phyloP scores from a whole-genome alignment of 176 grass and related monocot species.

The Themeda triandra region DNA sequence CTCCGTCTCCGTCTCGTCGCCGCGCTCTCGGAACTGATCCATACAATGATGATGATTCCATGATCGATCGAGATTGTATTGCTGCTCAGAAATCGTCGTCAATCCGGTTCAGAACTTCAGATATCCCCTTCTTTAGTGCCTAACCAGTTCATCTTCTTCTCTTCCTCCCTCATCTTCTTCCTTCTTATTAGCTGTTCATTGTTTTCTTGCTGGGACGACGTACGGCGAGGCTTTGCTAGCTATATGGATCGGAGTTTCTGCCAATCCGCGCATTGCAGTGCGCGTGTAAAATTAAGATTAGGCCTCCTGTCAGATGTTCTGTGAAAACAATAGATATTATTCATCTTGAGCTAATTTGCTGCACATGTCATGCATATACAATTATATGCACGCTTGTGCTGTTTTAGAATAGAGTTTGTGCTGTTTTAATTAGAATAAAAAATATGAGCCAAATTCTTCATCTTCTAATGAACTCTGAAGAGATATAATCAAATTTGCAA shows the following conservation, averaged over 20 bases:
- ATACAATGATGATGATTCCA: neutral
- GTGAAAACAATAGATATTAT: neutral
- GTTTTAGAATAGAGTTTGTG: no score
- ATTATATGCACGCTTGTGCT: neutral
- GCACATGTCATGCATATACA: neutral
- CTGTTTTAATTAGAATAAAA: no score
- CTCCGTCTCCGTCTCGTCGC: slow-evolving; percentile 4
- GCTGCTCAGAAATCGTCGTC: neutral
- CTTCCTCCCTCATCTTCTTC: neutral
- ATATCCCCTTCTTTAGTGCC: neutral
- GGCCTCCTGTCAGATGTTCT: neutral
- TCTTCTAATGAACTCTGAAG: no score
- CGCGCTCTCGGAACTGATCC: neutral
- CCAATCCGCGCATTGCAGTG: neutral
- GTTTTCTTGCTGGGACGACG: neutral
- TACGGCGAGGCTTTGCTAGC: neutral
- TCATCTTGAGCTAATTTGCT: neutral
- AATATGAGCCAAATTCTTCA: neutral
- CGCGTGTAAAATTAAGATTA: neutral
- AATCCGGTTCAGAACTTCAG: neutral
- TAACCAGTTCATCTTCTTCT: neutral
- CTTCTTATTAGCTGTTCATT: neutral
- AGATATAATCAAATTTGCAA: neutral
- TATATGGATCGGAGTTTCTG: neutral
- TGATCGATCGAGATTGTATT: neutral